A percentile compares a stretch with the other conserved stretches of the same genome.
Conservation (phyloP, 75 land plant species). For the Pinus taeda region DNA sequence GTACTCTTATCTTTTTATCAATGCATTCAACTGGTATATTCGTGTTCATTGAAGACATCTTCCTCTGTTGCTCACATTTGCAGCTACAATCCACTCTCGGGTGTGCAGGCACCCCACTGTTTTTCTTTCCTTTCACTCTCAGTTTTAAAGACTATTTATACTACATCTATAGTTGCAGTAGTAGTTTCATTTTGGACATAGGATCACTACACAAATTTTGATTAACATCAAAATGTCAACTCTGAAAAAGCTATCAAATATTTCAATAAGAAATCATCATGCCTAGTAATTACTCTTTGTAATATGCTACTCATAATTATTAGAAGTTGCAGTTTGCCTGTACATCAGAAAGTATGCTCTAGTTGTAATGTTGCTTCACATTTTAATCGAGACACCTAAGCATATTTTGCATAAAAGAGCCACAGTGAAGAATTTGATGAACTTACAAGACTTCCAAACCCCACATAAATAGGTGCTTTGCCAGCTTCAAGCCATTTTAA, state of each 20-base stretch:
- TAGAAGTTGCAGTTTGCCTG: neutral
- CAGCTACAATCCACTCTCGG: too few species aligned
- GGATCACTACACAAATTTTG: neutral
- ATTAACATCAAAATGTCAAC: neutral
- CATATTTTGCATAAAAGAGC: conserved; percentile 4
- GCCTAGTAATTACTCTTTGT: neutral
- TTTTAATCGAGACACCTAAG: neutral
- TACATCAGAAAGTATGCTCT: neutral
- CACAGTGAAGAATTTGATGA: neutral
- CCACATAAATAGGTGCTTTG: conserved; percentile 80
- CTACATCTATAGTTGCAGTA: too few species aligned
- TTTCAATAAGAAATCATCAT: neutral
- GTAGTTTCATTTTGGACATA: too few species aligned
- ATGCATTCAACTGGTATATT: too few species aligned
- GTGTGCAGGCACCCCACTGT: too few species aligned
- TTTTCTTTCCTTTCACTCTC: too few species aligned
- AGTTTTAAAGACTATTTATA: too few species aligned
- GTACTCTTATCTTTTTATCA: too few species aligned
- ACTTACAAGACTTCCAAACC: conserved; percentile 98
- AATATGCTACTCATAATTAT: neutral
- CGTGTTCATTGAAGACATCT: too few species aligned
- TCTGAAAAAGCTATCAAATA: neutral
- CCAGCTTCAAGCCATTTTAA: conserved; percentile 80
- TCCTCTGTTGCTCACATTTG: too few species aligned
- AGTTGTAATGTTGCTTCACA: neutral